These are phyloP conservation scores for Durio zibethinus DNA, from an alignment of 345 rosid species.

Conservation along the genomic window DNA sequence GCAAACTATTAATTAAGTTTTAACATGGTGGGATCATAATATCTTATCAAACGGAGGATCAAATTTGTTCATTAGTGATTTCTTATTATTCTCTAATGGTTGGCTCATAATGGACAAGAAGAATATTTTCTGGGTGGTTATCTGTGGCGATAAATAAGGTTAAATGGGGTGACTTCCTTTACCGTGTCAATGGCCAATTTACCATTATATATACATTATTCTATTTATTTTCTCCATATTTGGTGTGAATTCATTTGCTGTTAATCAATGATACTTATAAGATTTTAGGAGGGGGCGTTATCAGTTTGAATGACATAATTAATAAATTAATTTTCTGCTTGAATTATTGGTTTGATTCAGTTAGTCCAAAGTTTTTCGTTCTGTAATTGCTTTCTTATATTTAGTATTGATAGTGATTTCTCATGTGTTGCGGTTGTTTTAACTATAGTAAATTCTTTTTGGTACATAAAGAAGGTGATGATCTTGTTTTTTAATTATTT, in stretches of 20 bases:
- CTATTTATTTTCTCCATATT: neutral
- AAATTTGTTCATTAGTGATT: neutral
- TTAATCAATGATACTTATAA: neutral
- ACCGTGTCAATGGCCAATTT: neutral
- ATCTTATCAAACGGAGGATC: neutral
- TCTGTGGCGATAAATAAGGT: conserved; percentile 1
- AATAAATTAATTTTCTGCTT: neutral
- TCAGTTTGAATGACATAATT: neutral
- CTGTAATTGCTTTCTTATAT: neutral
- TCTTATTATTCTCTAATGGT: neutral
- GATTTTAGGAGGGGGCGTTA: neutral
- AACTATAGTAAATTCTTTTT: neutral
- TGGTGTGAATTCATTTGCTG: neutral
- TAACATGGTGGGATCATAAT: neutral
- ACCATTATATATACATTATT: neutral
- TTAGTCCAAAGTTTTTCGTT: neutral
- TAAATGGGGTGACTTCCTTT: neutral
- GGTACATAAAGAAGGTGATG: neutral
- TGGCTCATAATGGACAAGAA: neutral
- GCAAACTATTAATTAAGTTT: neutral
- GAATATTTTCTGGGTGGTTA: neutral
- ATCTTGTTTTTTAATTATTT: neutral
- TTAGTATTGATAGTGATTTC: neutral
- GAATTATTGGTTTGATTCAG: neutral
- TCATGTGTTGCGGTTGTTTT: neutral